Evolutionary conservation across 208 protist species (phyloP), one percentile per base, ranked within the genome.

Genomic region (Trypanosoma lewisi): DNA sequence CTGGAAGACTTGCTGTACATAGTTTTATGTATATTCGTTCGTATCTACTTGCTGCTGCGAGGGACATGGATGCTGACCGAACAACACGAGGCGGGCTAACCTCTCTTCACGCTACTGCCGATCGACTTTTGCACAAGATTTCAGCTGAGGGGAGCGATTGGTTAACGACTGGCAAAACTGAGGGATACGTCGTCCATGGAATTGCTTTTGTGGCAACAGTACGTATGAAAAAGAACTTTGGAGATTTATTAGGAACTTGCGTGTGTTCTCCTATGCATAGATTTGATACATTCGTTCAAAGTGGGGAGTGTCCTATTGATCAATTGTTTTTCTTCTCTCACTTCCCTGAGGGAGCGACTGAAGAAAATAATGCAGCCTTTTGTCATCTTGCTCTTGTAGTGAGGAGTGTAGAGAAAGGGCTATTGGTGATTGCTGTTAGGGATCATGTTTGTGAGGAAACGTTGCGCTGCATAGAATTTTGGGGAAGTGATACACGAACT

Each of bases 351-450:
- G 52, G 27, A 37, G 7, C 42, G 19, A 48, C 34, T 19, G 41
- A 36, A 25, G 42, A 53, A 31, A 33, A 54, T 28, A 16, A 44
- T 28, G 23, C 25, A 3, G 68, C 9, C 3, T 21, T 74, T 56
- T 37, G 53, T 4, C 55, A 34, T 37, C 39, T 74, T 28, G 19
- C 19, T 48, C 25, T 31, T 17, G 21, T 63, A 23, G 68, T 74
- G 19, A 19, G 57, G 25, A 30, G 31, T 56, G 25, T 68, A 47
- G 41, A 68, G 19, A 41, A 68, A 28, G 53, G 61, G 6, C 34
- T 63, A 16, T 80, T 86, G 4, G 42, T 89, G 28, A 56, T 93
- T 21, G 70, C 77, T 0, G 72, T 89, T 2, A 72, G 77, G 56
- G 44, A 56, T 9, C 60, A 83, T 27, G 74, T 89, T 0, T 28